Conservation (phyloP, 495 filamentous ascomycete genomes). For the Hypoxylon fragiforme region DNA sequence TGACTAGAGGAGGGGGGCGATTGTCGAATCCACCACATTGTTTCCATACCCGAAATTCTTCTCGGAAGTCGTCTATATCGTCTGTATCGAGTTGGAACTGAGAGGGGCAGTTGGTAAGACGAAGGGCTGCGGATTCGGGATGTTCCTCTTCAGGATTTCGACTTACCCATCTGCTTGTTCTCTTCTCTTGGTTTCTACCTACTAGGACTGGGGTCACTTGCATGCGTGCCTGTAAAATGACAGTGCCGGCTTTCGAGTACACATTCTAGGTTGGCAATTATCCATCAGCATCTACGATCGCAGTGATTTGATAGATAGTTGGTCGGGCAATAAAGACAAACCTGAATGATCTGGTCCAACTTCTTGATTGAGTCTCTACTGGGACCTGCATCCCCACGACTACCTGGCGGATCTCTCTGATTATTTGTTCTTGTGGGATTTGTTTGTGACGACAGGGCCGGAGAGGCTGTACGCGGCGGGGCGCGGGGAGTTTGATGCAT, state of each 20-base stretch:
- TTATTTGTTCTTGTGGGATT: slow-evolving; percentile 73
- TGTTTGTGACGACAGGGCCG: slow-evolving; percentile 66
- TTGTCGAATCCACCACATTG: slow-evolving; percentile 72
- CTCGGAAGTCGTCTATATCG: slow-evolving; percentile 81
- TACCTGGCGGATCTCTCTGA: slow-evolving; percentile 62
- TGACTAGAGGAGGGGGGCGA: slow-evolving; percentile 80
- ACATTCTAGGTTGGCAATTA: slow-evolving; percentile 67
- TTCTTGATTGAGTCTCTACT: slow-evolving; percentile 69
- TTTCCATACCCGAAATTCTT: slow-evolving; percentile 80
- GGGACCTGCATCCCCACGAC: slow-evolving; percentile 50
- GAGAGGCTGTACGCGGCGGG: slow-evolving; percentile 64
- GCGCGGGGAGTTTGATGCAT: slow-evolving; percentile 89
- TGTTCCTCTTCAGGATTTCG: slow-evolving; percentile 1
- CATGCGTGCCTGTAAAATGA: slow-evolving; percentile 79
- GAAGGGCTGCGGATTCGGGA: not conserved
- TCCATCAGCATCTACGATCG: slow-evolving; percentile 2
- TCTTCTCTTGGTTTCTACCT: slow-evolving; percentile 56
- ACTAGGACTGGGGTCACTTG: slow-evolving; percentile 64
- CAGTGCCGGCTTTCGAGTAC: slow-evolving; percentile 82
- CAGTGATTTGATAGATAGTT: not conserved
- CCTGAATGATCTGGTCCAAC: slow-evolving; percentile 89
- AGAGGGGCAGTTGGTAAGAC: slow-evolving; percentile 22
- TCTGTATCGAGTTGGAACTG: slow-evolving; percentile 95
- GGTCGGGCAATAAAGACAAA: slow-evolving; percentile 43
- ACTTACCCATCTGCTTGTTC: slow-evolving; percentile 93